Evolutionary conservation across 1,284 basidiomycete genomes (phyloP).

Genomic region (Anthracocystis walkeri): DNA sequence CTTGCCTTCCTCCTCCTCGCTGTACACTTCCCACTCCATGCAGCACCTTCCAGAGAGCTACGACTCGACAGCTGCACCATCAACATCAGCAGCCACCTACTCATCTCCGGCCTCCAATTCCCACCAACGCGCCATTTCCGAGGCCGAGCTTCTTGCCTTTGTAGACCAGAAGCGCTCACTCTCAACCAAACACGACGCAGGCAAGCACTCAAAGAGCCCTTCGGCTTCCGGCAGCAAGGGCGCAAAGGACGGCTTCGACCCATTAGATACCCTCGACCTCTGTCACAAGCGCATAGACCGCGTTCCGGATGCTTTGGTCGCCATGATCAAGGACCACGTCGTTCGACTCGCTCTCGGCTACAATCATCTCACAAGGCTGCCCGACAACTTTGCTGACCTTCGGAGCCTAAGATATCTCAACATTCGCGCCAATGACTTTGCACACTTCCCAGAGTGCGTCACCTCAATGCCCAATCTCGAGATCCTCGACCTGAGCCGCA

Average conservation of each 20-base stretch:
- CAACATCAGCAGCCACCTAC: not conserved
- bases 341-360: slow-evolving; percentile 82
- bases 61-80: not conserved
- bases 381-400: slow-evolving; percentile 81
- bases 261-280: slow-evolving; percentile 60
- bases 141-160: slow-evolving; percentile 51
- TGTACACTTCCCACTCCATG: slow-evolving; percentile 24
- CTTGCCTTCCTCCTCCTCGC: slow-evolving; percentile 21
- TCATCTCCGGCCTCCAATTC: slow-evolving; percentile 5
- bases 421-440: slow-evolving; percentile 87
- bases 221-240: slow-evolving; percentile 11
- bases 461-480: slow-evolving; percentile 82
- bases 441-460: slow-evolving; percentile 83
- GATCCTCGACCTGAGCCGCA: slow-evolving; percentile 92
- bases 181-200: not conserved
- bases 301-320: slow-evolving; percentile 49
- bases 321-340: slow-evolving; percentile 54
- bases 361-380: slow-evolving; percentile 84
- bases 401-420: slow-evolving; percentile 89
- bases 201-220: not conserved
- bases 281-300: slow-evolving; percentile 53
- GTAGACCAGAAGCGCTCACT: slow-evolving; percentile 47
- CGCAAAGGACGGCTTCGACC: slow-evolving; percentile 11
- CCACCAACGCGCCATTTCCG: slow-evolving; percentile 30
- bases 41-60: slow-evolving; percentile 8